Percentiles rank a stretch among this genome's conserved stretches.
Conservation (phyloP, 345 rosid genomes). For the Populus alba region DNA sequence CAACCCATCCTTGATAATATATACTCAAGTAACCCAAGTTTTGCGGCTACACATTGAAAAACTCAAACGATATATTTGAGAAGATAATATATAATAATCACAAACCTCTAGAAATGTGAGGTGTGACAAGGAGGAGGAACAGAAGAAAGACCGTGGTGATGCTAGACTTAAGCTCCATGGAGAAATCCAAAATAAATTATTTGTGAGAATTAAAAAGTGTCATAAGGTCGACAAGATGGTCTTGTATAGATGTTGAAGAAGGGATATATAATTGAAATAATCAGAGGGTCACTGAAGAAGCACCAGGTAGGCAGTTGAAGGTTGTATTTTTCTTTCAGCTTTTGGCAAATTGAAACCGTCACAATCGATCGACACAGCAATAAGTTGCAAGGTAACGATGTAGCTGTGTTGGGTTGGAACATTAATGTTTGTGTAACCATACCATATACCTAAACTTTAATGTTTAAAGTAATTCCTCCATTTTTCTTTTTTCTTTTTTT, state of each 20-base stretch:
- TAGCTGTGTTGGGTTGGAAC: conserved; percentile 26
- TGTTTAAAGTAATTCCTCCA: background rate
- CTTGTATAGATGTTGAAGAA: background rate
- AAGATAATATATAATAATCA: background rate
- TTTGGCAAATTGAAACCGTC: conserved; percentile 17
- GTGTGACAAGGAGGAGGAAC: conserved; percentile 24
- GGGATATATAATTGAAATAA: background rate
- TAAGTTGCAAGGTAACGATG: conserved; percentile 21
- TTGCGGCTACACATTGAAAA: background rate
- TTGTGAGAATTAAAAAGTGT: background rate
- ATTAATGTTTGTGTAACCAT: conserved; percentile 23
- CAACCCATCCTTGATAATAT: background rate
- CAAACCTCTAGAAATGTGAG: conserved; percentile 27
- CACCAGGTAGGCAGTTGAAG: background rate
- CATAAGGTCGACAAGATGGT: too few relatives aligned
- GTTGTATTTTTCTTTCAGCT: background rate
- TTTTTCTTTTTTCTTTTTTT: background rate
- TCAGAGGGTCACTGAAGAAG: background rate
- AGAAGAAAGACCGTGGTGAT: conserved; percentile 19
- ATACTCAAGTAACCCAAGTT: background rate
- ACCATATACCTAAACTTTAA: conserved; percentile 7
- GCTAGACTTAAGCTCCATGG: conserved; percentile 30
- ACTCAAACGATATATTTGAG: background rate
- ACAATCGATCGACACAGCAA: conserved; percentile 30
- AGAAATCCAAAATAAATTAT: background rate